Evolutionary conservation across 2,329 filamentous ascomycete species (phyloP), one percentile per base, ranked within the genome.

Genomic region (Stachybotrys echinatus): DNA sequence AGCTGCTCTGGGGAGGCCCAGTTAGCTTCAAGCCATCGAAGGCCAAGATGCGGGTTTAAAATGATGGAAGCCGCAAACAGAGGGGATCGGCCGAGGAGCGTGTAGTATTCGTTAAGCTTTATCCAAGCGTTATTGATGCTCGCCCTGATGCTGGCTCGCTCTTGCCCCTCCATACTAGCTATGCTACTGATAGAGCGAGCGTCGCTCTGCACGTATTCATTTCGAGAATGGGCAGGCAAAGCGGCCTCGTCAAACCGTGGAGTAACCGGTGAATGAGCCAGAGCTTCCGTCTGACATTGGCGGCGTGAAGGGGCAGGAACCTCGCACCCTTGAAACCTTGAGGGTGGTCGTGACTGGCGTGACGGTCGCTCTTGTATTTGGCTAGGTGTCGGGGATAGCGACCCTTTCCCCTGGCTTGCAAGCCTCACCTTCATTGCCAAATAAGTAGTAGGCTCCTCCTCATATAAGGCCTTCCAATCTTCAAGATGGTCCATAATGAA

Each of bases 71-170:
- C 49, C 12, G 39, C 44, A 51, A 53, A 53, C 34, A 53, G 47
- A 45, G 47, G 52, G 23, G 40, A 53, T n/a, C 27, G 5, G 10
- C 37, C 40, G 8, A 51, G 47, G 17, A 45, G 21, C n/a, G 21
- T 48, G 42, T 53, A 51, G 8, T 52, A 51, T 14, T 54, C 34
- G 12, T 46, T 48, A 23, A 54, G 48, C 48, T 54, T 54, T 40
- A 50, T 47, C 46, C 42, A 43, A n/a, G 42, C 21, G 19, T 7
- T 43, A 7, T 12, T 43, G 40, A 49, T 52, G 12, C 40, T 52
- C 44, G 17, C 19, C 39, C 39, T 14, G 39, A 42, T 20, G 19
- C 19, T n/a, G 39, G 39, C 39, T 8, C 39, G 39, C 12, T 42
- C 12, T 14, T 42, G 12, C 12, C 39, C 39, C 12, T 20, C 19